A percentile compares a stretch with the other conserved stretches of the same genome.
Evolutionary conservation across 2,329 filamentous ascomycete species (phyloP).

Genomic region (Graphiopsis chlorocephala): DNA sequence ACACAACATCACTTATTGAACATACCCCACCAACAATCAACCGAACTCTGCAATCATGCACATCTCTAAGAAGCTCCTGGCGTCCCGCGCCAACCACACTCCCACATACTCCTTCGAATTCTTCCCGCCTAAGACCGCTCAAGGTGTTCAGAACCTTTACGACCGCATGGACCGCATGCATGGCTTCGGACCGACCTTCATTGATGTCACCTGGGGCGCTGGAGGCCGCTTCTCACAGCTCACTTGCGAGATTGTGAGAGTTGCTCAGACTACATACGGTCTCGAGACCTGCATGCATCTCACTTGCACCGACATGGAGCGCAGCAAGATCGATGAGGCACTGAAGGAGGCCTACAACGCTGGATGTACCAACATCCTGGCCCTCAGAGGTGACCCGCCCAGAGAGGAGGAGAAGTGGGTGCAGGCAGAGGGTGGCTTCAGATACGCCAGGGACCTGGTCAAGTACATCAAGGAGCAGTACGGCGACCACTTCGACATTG

Average conservation of each 20-base stretch:
- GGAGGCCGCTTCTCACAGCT: slow-evolving; percentile 87
- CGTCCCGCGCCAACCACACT: slow-evolving; percentile 73
- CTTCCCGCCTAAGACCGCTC: slow-evolving; percentile 95
- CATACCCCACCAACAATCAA: neutral
- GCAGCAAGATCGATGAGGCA: slow-evolving; percentile 85
- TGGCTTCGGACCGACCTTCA: slow-evolving; percentile 86
- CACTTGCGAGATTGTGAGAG: slow-evolving; percentile 95
- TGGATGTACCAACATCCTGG: slow-evolving; percentile 95
- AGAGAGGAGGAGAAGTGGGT: slow-evolving; percentile 93
- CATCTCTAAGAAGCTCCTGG: slow-evolving; percentile 85
- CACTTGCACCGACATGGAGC: slow-evolving; percentile 97
- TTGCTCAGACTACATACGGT: slow-evolving; percentile 91
- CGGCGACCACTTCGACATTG: slow-evolving; percentile 92
- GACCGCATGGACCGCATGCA: slow-evolving; percentile 99
- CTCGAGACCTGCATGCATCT: slow-evolving; percentile 99
- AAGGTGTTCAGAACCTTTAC: slow-evolving; percentile 98
- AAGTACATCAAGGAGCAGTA: slow-evolving; percentile 77
- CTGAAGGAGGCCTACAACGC: slow-evolving; percentile 86
- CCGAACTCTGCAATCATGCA: slow-evolving; percentile 62
- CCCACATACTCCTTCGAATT: slow-evolving; percentile 99
- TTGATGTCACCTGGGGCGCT: slow-evolving; percentile 98
- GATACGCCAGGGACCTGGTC: slow-evolving; percentile 88
- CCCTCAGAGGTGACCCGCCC: slow-evolving; percentile 87
- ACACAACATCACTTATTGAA: neutral
- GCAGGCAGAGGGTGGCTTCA: slow-evolving; percentile 80